phyloP scores from a whole-genome alignment of 1,139 yeast species.

The Sporopachydermia cereana region DNA sequence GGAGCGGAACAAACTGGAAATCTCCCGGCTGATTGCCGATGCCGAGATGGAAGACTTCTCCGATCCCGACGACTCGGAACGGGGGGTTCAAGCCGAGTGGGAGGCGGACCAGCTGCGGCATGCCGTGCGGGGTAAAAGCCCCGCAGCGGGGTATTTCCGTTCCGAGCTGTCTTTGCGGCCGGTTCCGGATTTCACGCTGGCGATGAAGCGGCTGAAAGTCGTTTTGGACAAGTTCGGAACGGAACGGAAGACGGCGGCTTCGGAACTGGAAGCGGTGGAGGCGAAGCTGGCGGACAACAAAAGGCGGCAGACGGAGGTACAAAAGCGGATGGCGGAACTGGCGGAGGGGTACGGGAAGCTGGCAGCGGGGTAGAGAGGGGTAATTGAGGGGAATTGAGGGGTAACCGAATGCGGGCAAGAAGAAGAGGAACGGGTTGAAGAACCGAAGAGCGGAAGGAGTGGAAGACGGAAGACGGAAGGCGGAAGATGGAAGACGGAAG shows the following conservation, averaged over 20 bases:
- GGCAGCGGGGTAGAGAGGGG: too few species aligned
- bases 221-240: neutral
- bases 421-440: too few species aligned
- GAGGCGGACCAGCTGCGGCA: neutral
- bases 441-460: too few species aligned
- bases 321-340: neutral
- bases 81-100: neutral
- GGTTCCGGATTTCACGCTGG: neutral
- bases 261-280: neutral
- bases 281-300: neutral
- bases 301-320: neutral
- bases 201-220: neutral
- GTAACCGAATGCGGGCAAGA: too few species aligned
- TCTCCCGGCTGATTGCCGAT: neutral
- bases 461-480: too few species aligned
- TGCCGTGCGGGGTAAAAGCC: too few species aligned
- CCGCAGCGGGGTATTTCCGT: too few species aligned
- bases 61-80: neutral
- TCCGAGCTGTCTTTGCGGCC: too few species aligned
- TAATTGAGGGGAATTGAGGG: too few species aligned
- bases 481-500: too few species aligned
- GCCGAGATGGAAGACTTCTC: neutral
- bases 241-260: neutral
- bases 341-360: neutral
- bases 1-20: neutral